phyloP scores from a whole-genome alignment of 1,139 yeast genomes.

The Magnusiomyces ingens region DNA sequence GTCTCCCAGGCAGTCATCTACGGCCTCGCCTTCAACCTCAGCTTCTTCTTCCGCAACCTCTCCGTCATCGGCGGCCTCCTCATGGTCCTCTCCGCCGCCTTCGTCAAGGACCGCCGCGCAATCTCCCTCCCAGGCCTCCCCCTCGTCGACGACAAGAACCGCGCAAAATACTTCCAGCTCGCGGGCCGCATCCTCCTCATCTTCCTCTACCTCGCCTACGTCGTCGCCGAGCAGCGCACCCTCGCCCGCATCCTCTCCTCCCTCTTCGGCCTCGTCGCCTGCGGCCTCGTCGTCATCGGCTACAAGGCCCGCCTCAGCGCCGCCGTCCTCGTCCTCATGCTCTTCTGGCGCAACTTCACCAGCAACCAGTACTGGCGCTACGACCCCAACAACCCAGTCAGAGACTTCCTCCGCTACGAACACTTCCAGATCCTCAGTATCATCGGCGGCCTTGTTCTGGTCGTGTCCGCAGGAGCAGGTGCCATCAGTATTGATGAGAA shows the following conservation, averaged over 20 bases:
- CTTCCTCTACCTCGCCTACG: slow-evolving; percentile 79
- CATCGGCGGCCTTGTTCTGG: slow-evolving; percentile 86
- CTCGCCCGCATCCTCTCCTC: slow-evolving; percentile 58
- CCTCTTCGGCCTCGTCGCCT: slow-evolving; percentile 62
- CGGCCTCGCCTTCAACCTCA: slow-evolving; percentile 77
- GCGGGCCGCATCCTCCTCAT: slow-evolving; percentile 88
- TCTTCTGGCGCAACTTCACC: slow-evolving; percentile 68
- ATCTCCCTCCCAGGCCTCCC: slow-evolving; percentile 87
- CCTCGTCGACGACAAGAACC: slow-evolving; percentile 72
- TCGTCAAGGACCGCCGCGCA: slow-evolving; percentile 68
- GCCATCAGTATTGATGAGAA: slow-evolving; percentile 90
- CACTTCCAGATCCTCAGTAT: slow-evolving; percentile 92
- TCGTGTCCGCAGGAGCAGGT: slow-evolving; percentile 96
- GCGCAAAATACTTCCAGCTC: slow-evolving; percentile 75
- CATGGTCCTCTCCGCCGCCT: slow-evolving; percentile 83
- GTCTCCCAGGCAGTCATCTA: slow-evolving; percentile 81
- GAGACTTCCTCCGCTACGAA: slow-evolving; percentile 89
- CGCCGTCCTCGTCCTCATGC: slow-evolving; percentile 61
- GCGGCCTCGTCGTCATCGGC: slow-evolving; percentile 82
- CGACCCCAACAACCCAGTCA: slow-evolving; percentile 60
- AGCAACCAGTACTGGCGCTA: slow-evolving; percentile 89
- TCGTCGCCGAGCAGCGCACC: slow-evolving; percentile 72
- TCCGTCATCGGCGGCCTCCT: slow-evolving; percentile 91
- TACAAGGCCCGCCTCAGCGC: slow-evolving; percentile 92
- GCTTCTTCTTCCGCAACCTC: slow-evolving; percentile 77